phyloP scores from a whole-genome alignment of 805 yeast species.

The Millerozyma acaciae region DNA sequence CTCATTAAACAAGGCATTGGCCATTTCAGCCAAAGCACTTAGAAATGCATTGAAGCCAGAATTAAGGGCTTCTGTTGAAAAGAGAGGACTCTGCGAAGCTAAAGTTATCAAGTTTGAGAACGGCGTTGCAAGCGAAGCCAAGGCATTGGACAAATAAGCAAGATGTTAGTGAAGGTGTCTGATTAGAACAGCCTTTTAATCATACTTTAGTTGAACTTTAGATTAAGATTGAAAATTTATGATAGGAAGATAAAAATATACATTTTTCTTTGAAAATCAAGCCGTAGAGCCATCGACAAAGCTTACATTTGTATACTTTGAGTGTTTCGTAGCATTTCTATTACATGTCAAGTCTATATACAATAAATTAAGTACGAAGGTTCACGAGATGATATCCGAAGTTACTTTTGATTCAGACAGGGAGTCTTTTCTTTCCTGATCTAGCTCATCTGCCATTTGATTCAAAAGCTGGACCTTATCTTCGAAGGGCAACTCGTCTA shows the following conservation, averaged over 20 bases:
- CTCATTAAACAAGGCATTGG: conserved; percentile 78
- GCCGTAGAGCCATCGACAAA: no score
- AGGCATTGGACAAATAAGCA: conserved; percentile 31
- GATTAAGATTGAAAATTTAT: no score
- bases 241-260: no score
- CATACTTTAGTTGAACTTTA: no score
- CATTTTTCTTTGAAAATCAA: no score
- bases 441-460: conserved; percentile 16
- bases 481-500: conserved; percentile 36
- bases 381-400: conserved; percentile 5
- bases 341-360: no score
- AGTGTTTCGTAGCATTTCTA: no score
- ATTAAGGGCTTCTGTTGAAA: conserved; percentile 64
- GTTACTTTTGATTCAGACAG: conserved; percentile 3
- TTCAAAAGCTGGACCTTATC: conserved; percentile 24
- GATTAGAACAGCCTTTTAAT: no score
- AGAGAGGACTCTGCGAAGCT: conserved; percentile 73
- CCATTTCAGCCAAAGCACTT: conserved; percentile 85
- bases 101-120: conserved; percentile 66
- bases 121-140: conserved; percentile 51
- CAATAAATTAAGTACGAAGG: no score
- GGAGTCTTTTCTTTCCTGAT: conserved; percentile 6
- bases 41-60: conserved; percentile 89
- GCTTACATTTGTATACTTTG: no score
- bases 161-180: no score